Percentiles rank a stretch among this genome's conserved stretches.
Conservation (phyloP, 352 stramenopile species). For the Pythium angustatum region DNA sequence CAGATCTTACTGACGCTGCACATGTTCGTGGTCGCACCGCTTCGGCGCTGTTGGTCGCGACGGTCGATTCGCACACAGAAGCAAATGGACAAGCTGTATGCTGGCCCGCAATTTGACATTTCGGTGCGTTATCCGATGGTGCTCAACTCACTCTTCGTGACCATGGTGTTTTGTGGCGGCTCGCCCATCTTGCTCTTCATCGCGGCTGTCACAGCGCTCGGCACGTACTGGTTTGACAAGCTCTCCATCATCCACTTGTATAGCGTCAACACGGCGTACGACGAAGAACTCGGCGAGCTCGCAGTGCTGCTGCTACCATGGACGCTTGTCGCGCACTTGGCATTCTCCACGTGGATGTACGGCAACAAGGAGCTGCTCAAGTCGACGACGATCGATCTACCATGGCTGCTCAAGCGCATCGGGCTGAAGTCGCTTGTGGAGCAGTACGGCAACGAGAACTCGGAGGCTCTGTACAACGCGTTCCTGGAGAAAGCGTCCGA, state of each 20-base stretch:
- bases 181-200: constrained; percentile 82
- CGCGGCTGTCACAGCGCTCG: constrained; percentile 52
- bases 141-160: constrained; percentile 86
- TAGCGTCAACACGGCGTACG: constrained; percentile 78
- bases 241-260: constrained; percentile 75
- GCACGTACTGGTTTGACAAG: constrained; percentile 84
- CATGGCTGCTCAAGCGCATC: constrained; percentile 41
- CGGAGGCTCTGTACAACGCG: constrained; percentile 41
- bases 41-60: constrained; percentile 42
- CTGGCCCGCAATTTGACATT: constrained; percentile 71
- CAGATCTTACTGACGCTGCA: constrained; percentile 63
- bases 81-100: constrained; percentile 80
- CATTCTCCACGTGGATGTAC: constrained; percentile 85
- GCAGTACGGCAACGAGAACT: constrained; percentile 30
- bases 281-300: constrained; percentile 70
- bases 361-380: constrained; percentile 71
- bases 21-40: constrained; percentile 56
- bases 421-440: constrained; percentile 33
- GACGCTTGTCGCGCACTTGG: constrained; percentile 69
- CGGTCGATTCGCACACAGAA: constrained; percentile 63
- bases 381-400: constrained; percentile 50
- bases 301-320: constrained; percentile 62
- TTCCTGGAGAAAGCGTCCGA: constrained; percentile 40
- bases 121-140: constrained; percentile 81
- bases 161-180: constrained; percentile 77